A percentile compares a stretch with the other conserved stretches of the same genome.
phyloP scores from a whole-genome alignment of 148 eudicot genomes.

The Persicaria tinctoria region DNA sequence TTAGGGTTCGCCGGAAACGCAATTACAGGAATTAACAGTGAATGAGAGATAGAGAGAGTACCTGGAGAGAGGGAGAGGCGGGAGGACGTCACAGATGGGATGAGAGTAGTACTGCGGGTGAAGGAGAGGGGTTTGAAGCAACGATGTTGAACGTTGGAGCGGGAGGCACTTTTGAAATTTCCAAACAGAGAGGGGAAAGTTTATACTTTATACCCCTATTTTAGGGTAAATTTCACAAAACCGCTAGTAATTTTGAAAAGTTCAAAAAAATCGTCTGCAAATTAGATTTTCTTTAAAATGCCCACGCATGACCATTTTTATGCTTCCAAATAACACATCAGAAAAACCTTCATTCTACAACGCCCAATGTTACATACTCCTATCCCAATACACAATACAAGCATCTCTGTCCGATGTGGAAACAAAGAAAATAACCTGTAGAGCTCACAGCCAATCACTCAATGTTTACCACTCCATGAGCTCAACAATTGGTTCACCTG shows the following conservation, averaged over 20 bases:
- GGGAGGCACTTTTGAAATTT: neutral
- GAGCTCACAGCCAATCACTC: neutral
- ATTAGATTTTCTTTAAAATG: no score
- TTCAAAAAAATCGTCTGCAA: no score
- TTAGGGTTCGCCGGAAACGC: conserved; percentile 4
- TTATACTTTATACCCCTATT: no score
- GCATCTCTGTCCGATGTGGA: neutral
- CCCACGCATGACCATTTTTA: no score
- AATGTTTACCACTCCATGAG: neutral
- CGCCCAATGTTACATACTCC: no score
- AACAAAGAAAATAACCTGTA: neutral
- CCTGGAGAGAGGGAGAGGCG: neutral
- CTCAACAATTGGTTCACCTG: neutral
- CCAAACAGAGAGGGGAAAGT: no score
- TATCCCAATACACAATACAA: neutral
- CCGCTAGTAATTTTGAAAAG: no score
- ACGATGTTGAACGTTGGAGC: neutral
- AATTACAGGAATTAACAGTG: neutral
- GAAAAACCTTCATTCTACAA: no score
- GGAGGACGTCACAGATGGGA: neutral
- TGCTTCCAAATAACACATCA: no score
- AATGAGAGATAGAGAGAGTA: neutral
- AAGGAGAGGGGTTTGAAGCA: neutral
- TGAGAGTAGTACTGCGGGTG: neutral
- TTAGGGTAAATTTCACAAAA: no score